These are phyloP conservation scores for Lanmaoa rubissima DNA, from an alignment of 768 basidiomycete species.

Conservation along the genomic window DNA sequence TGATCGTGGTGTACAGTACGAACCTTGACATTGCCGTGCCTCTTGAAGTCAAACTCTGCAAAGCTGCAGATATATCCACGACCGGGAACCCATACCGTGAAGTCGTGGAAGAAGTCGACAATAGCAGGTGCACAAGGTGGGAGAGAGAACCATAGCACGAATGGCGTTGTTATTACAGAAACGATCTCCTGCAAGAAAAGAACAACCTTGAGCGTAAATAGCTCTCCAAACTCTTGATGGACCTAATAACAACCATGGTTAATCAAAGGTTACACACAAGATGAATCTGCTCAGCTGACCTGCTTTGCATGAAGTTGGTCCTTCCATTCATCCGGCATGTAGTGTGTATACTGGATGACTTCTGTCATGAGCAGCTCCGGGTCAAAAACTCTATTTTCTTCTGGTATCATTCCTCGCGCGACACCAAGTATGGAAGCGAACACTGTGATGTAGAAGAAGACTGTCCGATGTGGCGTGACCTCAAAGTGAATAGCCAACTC, in stretches of 20 bases:
- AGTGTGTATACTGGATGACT: conserved; percentile 92
- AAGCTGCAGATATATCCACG: conserved; percentile 97
- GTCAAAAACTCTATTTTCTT: conserved; percentile 91
- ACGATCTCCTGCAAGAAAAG: conserved; percentile 87
- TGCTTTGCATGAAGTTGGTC: conserved; percentile 83
- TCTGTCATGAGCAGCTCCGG: conserved; percentile 91
- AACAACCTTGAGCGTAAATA: conserved; percentile 91
- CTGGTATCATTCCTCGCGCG: conserved; percentile 93
- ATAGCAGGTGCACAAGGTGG: conserved; percentile 87
- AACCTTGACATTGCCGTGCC: conserved; percentile 90
- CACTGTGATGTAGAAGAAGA: conserved; percentile 87
- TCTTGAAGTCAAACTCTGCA: conserved; percentile 96
- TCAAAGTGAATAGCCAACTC: conserved; percentile 94
- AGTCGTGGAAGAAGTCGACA: conserved; percentile 98
- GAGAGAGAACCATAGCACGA: conserved; percentile 90
- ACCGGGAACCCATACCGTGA: conserved; percentile 94
- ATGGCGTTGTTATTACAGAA: conserved; percentile 91
- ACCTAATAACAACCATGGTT: conserved; percentile 48
- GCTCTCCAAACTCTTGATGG: conserved; percentile 85
- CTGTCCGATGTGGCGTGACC: conserved; percentile 88
- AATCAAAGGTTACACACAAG: background rate
- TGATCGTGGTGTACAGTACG: conserved; percentile 17
- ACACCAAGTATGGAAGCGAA: conserved; percentile 89
- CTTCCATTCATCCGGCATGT: conserved; percentile 94
- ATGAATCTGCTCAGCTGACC: conserved; percentile 38